Percentiles rank a stretch among this genome's conserved stretches.
Evolutionary conservation across 306 rosid species (phyloP).

Genomic region (Medicago ruthenica): DNA sequence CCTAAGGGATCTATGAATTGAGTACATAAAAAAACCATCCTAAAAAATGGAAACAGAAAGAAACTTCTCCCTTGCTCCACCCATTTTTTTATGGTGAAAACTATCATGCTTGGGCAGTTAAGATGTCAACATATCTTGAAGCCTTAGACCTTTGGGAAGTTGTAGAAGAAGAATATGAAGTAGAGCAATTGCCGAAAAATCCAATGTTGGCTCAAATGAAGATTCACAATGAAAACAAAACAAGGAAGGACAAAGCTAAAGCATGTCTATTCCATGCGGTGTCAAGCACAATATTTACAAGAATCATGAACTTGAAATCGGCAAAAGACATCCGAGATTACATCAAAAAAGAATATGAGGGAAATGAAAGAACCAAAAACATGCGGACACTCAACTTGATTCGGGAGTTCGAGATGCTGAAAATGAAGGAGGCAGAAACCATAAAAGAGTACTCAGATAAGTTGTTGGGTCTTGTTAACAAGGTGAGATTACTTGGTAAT

Average conservation of each 20-base stretch:
- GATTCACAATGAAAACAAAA: background rate
- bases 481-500: background rate
- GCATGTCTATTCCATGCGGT: background rate
- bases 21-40: too few species aligned
- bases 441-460: background rate
- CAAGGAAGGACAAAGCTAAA: background rate
- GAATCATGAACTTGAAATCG: background rate
- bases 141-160: too few species aligned
- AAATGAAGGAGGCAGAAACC: background rate
- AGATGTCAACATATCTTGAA: too few species aligned
- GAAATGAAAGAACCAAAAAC: background rate
- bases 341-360: background rate
- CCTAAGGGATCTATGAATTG: too few species aligned
- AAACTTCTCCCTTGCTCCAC: too few species aligned
- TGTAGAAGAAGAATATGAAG: background rate
- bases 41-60: too few species aligned
- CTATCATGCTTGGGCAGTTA: too few species aligned
- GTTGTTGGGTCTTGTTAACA: background rate
- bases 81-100: too few species aligned
- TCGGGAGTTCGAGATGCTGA: background rate
- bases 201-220: background rate
- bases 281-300: background rate
- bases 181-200: background rate
- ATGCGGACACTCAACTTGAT: background rate
- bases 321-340: background rate